phyloP scores from a whole-genome alignment of 163 green algal genomes.

The Botryococcus braunii region DNA sequence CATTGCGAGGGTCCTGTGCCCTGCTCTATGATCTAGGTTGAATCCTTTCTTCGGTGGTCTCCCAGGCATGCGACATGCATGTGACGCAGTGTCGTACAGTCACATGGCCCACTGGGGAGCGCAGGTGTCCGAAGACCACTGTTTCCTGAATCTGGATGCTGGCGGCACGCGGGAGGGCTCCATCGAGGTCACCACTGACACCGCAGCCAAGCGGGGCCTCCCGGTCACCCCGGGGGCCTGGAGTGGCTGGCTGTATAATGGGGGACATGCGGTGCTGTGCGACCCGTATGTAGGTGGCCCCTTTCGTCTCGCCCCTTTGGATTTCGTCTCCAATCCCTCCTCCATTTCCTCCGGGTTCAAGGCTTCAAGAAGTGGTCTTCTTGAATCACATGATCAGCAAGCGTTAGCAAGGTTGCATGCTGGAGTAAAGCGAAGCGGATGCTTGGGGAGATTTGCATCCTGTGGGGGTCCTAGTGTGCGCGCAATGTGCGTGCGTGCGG shows the following conservation, averaged over 20 bases:
- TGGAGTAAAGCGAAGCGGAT: no score
- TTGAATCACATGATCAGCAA: no score
- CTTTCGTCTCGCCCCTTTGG: no score
- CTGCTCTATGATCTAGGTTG: background rate
- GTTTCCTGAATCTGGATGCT: conserved; percentile 27
- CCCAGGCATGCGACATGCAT: background rate
- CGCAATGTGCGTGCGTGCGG: no score
- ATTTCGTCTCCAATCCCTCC: no score
- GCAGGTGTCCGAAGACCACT: conserved; percentile 37
- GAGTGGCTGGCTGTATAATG: conserved; percentile 38
- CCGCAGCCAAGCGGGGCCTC: conserved; percentile 27
- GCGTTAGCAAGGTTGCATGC: no score
- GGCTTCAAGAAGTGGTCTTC: no score
- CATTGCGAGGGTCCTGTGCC: background rate
- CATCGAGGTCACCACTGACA: conserved; percentile 37
- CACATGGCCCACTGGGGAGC: background rate
- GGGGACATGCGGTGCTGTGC: conserved; percentile 28
- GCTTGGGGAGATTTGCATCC: no score
- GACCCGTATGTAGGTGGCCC: conserved; percentile 16
- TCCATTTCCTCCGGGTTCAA: no score
- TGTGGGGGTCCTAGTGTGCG: no score
- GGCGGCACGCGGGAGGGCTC: background rate
- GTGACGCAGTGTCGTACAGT: background rate
- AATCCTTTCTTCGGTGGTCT: background rate
- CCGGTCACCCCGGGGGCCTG: conserved; percentile 19